phyloP scores from a whole-genome alignment of 306 rosid genomes.

The Trifolium pratense region DNA sequence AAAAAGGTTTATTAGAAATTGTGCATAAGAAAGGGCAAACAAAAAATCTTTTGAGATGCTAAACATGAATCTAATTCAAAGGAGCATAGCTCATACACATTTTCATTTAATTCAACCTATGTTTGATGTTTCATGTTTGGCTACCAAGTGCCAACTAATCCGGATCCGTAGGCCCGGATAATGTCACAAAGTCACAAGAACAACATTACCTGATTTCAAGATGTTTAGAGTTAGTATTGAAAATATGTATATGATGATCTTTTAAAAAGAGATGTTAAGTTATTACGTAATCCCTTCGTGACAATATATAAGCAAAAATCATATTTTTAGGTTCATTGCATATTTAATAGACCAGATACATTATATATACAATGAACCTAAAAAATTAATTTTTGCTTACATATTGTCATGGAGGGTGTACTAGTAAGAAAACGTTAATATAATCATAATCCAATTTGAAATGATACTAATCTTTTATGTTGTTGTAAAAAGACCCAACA shows the following conservation, averaged over 20 bases:
- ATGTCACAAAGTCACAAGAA: background rate
- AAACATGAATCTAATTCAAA: background rate
- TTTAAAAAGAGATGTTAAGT: constrained; percentile 4
- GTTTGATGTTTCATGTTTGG: background rate
- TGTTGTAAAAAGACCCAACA: constrained; percentile 30
- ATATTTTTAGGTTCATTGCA: too few species aligned
- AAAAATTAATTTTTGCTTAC: too few species aligned
- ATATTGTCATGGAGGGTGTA: too few species aligned
- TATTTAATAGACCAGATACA: too few species aligned
- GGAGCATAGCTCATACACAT: background rate
- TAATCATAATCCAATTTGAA: constrained; percentile 12
- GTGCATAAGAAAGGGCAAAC: too few species aligned
- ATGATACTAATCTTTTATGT: constrained; percentile 24
- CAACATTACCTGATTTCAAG: constrained; percentile 9
- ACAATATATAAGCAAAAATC: too few species aligned
- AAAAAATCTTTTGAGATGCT: background rate
- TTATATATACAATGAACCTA: too few species aligned
- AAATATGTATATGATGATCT: constrained; percentile 3
- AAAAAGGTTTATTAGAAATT: too few species aligned
- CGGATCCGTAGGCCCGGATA: constrained; percentile 23
- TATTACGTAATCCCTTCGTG: too few species aligned
- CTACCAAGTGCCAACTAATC: background rate
- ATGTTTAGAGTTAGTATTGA: constrained; percentile 28
- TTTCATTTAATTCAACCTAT: constrained; percentile 22
- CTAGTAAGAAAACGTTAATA: background rate